A percentile compares a stretch with the other conserved stretches of the same genome.
phyloP scores from a whole-genome alignment of 352 stramenopile species.

The Elongisporangium prolatum region DNA sequence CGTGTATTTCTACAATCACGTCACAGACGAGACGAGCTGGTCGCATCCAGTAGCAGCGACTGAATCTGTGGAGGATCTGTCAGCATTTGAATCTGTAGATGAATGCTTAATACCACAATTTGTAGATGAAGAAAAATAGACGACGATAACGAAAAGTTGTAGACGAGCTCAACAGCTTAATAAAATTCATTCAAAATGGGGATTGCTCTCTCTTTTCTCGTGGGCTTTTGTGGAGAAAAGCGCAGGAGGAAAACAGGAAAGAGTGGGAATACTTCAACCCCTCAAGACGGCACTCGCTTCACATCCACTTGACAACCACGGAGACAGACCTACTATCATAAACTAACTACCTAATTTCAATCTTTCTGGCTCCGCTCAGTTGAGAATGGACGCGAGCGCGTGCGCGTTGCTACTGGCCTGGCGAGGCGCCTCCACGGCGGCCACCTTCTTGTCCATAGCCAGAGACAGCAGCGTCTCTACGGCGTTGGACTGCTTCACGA shows the following conservation, averaged over 20 bases:
- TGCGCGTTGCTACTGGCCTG: constrained; percentile 22
- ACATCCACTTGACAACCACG: neutral
- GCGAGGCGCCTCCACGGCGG: neutral
- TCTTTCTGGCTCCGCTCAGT: constrained; percentile 14
- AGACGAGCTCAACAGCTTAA: constrained; percentile 11
- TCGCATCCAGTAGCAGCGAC: constrained; percentile 17
- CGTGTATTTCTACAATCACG: constrained; percentile 71
- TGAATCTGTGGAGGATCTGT: neutral
- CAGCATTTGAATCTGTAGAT: constrained; percentile 1
- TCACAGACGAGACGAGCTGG: constrained; percentile 62
- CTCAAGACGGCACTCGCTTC: neutral
- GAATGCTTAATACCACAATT: neutral
- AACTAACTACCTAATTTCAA: constrained; percentile 2
- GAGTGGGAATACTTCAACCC: neutral
- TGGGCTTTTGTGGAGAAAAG: neutral
- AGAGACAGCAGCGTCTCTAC: constrained; percentile 68
- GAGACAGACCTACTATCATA: neutral
- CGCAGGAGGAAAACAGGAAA: neutral
- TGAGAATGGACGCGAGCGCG: constrained; percentile 53
- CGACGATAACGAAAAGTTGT: neutral
- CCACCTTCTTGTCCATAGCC: constrained; percentile 25
- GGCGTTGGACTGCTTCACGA: constrained; percentile 32
- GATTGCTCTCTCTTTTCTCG: neutral
- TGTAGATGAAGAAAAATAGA: constrained; percentile 1
- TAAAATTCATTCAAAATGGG: constrained; percentile 1